Evolutionary conservation across 2,329 filamentous ascomycete species (phyloP).

Genomic region (Trichoderma polysporum): DNA sequence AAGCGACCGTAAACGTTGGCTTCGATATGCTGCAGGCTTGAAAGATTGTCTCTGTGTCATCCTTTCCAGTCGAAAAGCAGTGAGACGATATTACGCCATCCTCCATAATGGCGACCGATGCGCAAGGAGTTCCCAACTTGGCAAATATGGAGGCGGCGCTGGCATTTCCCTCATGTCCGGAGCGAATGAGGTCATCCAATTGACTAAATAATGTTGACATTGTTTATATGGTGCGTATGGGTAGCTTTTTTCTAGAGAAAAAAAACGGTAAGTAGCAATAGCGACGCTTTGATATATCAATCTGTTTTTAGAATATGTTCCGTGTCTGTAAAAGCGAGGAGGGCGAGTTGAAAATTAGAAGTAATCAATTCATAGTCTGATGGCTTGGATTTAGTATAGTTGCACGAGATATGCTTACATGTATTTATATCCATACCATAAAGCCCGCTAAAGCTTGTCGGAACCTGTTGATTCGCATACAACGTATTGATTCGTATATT

Average conservation of each 20-base stretch:
- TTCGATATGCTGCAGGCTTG: constrained; percentile 27
- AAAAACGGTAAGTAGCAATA: background rate
- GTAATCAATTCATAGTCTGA: too few relatives aligned
- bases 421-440: background rate
- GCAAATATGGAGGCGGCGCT: constrained; percentile 6
- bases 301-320: background rate
- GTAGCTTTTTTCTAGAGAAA: too few relatives aligned
- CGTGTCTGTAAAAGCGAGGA: background rate
- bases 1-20: constrained; percentile 20
- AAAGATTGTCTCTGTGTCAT: constrained; percentile 23
- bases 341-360: too few relatives aligned
- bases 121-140: constrained; percentile 19
- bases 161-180: background rate
- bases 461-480: too few relatives aligned
- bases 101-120: constrained; percentile 25
- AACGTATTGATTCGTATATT: too few relatives aligned
- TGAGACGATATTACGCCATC: constrained; percentile 22
- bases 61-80: constrained; percentile 22
- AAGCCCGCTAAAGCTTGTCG: background rate
- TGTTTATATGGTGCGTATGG: background rate
- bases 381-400: too few relatives aligned
- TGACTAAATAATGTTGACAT: background rate
- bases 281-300: background rate
- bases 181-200: background rate
- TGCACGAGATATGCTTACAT: background rate